Base-by-base conservation (phyloP, 2,329 filamentous ascomycete species). In the Talaromyces piceae region DNA sequence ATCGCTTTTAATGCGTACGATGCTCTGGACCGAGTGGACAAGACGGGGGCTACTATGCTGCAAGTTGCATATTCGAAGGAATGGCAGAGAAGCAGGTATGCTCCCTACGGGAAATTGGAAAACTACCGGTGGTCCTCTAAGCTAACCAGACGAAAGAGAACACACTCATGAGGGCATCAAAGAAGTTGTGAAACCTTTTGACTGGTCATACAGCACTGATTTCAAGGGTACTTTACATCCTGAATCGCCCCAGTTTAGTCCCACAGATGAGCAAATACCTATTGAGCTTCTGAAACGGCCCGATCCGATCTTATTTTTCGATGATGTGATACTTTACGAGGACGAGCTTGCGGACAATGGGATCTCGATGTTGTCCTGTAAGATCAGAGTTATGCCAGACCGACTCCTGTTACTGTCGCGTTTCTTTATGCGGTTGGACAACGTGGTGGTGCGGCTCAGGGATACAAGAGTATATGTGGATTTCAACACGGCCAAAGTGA, bases 291-390 rank as follows among this genome's bases (percentile, higher is more conserved):
- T 98, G 47, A 89, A 86, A 67, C 82, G 88, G 27, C 87, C 88
- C 12, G 93, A 98, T 66, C 93, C 93, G 0, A 98, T 98, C 58
- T 73, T 95, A 4, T 96, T 97, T 77, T 95, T 94, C 66, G 91
- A 97, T 72, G 90, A 97, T 61, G 89, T 98, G 33, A 83, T 96
- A 61, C 78, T 98, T 45, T 98, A 95, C 68, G 93, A 98, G 73
- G 94, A 94, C 72, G 93, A 98, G 75, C 80, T 98, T 44, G 93
- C 95, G 54, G 93, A 98, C 69, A 98, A 98, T 65, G 93, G 93
- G 55, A 93, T 97, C 60, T 88, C 89, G 26, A 79, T 96, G 65
- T 77, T 94, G 53, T 94, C 85, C 56, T 89, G 87, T 70, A 98
- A 98, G 75, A 75, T 97, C 47, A 80, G 93, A 54, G 91, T 97